Conservation (phyloP, 2,329 filamentous ascomycete species). For the Capronia epimyces region DNA sequence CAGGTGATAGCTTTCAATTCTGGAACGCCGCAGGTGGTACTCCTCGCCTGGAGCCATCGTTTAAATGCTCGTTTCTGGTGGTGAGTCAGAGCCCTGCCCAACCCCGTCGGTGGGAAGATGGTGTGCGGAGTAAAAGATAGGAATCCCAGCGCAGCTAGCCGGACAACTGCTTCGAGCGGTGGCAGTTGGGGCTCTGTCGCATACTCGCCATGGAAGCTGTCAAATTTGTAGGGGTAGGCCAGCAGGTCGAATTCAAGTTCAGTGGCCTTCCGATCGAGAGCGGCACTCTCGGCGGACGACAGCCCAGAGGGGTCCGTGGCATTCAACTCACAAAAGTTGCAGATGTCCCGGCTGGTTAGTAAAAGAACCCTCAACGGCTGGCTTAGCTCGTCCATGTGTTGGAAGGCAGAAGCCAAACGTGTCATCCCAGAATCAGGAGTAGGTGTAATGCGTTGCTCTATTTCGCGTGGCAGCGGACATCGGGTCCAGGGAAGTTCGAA, state of each 20-base stretch:
- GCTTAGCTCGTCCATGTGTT: constrained; percentile 32
- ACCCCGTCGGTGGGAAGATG: constrained; percentile 20
- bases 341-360: constrained; percentile 31
- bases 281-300: constrained; percentile 30
- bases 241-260: constrained; percentile 38
- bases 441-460: constrained; percentile 32
- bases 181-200: constrained; percentile 17
- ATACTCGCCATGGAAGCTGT: constrained; percentile 4
- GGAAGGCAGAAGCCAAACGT: constrained; percentile 31
- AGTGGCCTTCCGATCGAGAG: constrained; percentile 34
- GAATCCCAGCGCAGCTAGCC: constrained; percentile 22
- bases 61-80: constrained; percentile 20
- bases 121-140: constrained; percentile 15
- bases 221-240: constrained; percentile 33
- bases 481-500: constrained; percentile 35
- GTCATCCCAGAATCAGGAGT: constrained; percentile 28
- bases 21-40: not conserved
- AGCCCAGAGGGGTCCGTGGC: constrained; percentile 26
- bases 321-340: constrained; percentile 34
- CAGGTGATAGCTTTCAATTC: constrained; percentile 25
- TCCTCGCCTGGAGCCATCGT: constrained; percentile 9
- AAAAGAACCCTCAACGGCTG: constrained; percentile 30
- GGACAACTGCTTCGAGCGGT: constrained; percentile 19
- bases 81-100: constrained; percentile 23
- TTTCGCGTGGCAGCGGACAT: constrained; percentile 30